Conservation (phyloP, 352 stramenopile genomes). For the Phytophthora agathidicida region DNA sequence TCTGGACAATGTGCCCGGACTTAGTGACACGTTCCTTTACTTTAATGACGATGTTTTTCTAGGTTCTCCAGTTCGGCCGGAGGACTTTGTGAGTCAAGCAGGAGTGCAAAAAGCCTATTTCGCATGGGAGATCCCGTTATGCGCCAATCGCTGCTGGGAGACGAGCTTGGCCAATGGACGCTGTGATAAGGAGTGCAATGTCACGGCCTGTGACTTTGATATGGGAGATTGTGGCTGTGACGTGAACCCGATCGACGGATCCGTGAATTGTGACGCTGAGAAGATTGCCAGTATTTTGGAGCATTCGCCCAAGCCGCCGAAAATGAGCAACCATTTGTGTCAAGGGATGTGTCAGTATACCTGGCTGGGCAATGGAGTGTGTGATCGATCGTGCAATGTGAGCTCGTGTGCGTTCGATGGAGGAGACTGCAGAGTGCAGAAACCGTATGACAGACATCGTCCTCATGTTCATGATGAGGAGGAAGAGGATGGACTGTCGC, state of each 20-base stretch:
- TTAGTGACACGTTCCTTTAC: constrained; percentile 95
- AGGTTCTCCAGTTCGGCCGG: constrained; percentile 81
- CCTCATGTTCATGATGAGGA: constrained; percentile 15
- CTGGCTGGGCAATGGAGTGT: constrained; percentile 85
- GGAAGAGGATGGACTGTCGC: constrained; percentile 29
- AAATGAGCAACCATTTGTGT: constrained; percentile 69
- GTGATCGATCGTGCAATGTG: constrained; percentile 82
- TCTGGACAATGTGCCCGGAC: constrained; percentile 92
- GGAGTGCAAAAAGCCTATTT: constrained; percentile 93
- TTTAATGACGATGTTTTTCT: constrained; percentile 98
- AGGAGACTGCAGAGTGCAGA: constrained; percentile 69
- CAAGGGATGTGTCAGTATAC: constrained; percentile 71
- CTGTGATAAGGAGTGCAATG: constrained; percentile 92
- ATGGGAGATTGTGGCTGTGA: constrained; percentile 93
- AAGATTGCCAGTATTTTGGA: constrained; percentile 73
- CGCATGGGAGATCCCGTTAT: constrained; percentile 93
- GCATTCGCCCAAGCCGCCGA: constrained; percentile 45
- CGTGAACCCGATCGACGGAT: constrained; percentile 50
- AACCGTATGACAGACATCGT: constrained; percentile 18
- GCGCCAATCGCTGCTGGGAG: constrained; percentile 79
- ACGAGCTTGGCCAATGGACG: constrained; percentile 78
- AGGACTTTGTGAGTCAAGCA: constrained; percentile 92
- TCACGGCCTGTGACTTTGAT: constrained; percentile 90
- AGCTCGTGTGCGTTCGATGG: constrained; percentile 85
- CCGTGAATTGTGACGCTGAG: constrained; percentile 56